Base-by-base conservation (phyloP, 2,329 filamentous ascomycete species). In the Colletotrichum chrysophilum region DNA sequence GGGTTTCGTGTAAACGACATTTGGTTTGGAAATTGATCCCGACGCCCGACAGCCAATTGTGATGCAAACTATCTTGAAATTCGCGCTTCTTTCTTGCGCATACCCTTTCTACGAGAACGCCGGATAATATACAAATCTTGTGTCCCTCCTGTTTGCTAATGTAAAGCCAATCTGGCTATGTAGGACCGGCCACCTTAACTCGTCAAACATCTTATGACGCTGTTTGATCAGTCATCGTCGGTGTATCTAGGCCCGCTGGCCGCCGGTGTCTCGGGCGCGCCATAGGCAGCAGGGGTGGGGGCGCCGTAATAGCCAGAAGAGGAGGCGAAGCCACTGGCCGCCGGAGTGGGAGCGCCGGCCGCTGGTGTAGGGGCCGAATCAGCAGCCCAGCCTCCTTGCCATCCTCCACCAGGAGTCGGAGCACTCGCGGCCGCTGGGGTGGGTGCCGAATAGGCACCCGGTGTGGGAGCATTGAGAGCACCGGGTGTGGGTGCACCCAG, bases 341-440 rank as follows among this genome's bases (percentile, higher is more conserved):
- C 93, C 0, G 94, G 94, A 0, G 94, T 96, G 0, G 93, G 93
- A 18, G 93, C 94, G 72, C 86, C 90, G 62, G 84, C 90, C 6
- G 88, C 92, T 2, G 93, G 93, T 0, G 93, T 94, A 2, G 93
- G 92, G 3, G 93, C 93, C 8, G 91, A 89, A 71, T 94, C 93
- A 1, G 86, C 86, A 48, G 88, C 89, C 90, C 90, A 91, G 28
- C 89, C 89, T 28, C 89, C 87, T 76, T 90, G 88, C 89, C 91
- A 91, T 10, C 89, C 90, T 7, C 88, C 91, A 8, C 92, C 93
- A 3, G 93, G 94, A 0, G 94, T 95, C 0, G 94, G 94, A 2
- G 94, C 94, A 78, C 89, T 91, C 77, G 89, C 80, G 13, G 88
- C 89, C 18, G 88, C 91, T 0, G 92, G 92, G 0, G 92, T 93